Evolutionary conservation across 2,329 filamentous ascomycete genomes (phyloP).

Genomic region (Dothistroma pini): DNA sequence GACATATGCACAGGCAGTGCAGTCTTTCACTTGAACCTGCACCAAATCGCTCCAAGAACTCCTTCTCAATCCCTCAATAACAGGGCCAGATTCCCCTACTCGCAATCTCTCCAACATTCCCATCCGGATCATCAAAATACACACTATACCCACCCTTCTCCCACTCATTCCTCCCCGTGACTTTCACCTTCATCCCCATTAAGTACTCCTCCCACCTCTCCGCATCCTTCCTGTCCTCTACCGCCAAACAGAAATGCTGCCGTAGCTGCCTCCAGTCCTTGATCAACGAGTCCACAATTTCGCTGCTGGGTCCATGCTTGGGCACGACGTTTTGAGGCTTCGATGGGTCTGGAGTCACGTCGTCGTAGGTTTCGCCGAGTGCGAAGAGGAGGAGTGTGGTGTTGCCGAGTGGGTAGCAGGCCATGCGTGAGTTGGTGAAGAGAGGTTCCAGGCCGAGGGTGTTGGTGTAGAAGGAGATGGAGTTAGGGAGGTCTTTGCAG

Average conservation of each 20-base stretch:
- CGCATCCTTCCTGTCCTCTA: constrained; percentile 10
- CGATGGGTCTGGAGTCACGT: constrained; percentile 5
- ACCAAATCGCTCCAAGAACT: not conserved
- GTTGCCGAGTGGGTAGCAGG: constrained; percentile 11
- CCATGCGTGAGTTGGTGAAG: constrained; percentile 11
- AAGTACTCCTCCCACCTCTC: constrained; percentile 11
- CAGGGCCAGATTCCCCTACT: constrained; percentile 15
- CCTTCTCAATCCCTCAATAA: not conserved
- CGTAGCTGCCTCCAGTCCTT: constrained; percentile 6
- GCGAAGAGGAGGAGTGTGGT: constrained; percentile 15
- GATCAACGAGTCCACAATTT: constrained; percentile 4
- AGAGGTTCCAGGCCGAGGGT: constrained; percentile 10
- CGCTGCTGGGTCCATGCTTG: constrained; percentile 8
- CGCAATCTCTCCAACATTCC: constrained; percentile 15
- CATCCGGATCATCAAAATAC: constrained; percentile 17
- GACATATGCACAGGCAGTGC: too few species aligned
- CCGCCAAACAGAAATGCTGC: constrained; percentile 15
- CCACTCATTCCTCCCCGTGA: constrained; percentile 15
- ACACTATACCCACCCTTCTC: constrained; percentile 15
- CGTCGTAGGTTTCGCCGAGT: constrained; percentile 8
- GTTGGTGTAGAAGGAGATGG: constrained; percentile 11
- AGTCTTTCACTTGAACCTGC: too few species aligned
- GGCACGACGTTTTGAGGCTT: constrained; percentile 9
- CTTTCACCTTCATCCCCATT: not conserved
- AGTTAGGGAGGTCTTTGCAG: constrained; percentile 8